Conservation (phyloP, 2,329 filamentous ascomycete genomes). For the Ophiocordyceps unilateralis region DNA sequence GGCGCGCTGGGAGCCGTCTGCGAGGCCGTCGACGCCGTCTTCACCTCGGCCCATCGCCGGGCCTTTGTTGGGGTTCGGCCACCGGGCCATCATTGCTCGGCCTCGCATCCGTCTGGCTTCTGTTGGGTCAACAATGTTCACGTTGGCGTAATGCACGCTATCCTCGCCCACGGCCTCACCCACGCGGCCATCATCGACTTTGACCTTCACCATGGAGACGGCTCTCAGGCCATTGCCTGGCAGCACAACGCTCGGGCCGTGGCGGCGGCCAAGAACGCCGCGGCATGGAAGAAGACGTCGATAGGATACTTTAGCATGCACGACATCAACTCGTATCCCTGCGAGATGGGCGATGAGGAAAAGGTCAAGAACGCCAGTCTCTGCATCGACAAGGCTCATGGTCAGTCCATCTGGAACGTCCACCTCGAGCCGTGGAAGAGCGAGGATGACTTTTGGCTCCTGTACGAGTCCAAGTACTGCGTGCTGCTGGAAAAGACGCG, state of each 20-base stretch:
- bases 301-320: constrained; percentile 96
- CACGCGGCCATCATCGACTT: constrained; percentile 91
- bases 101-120: constrained; percentile 79
- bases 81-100: constrained; percentile 89
- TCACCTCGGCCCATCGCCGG: constrained; percentile 46
- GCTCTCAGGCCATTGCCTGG: constrained; percentile 92
- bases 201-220: constrained; percentile 82
- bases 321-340: constrained; percentile 97
- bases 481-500: constrained; percentile 68
- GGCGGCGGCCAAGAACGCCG: constrained; percentile 49
- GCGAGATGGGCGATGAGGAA: constrained; percentile 80
- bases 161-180: constrained; percentile 68
- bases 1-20: constrained; percentile 84
- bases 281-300: constrained; percentile 62
- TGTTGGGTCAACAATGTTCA: constrained; percentile 99
- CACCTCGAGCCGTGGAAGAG: constrained; percentile 80
- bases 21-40: constrained; percentile 79
- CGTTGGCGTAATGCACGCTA: constrained; percentile 83
- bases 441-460: constrained; percentile 68
- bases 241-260: constrained; percentile 59
- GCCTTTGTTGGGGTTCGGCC: constrained; percentile 88
- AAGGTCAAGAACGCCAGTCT: constrained; percentile 89
- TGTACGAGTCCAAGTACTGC: constrained; percentile 68
- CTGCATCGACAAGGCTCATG: constrained; percentile 86
- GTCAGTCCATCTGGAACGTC: constrained; percentile 90